Conservation (phyloP, 1,139 yeast genomes). For the Kodamaea alishanica region DNA sequence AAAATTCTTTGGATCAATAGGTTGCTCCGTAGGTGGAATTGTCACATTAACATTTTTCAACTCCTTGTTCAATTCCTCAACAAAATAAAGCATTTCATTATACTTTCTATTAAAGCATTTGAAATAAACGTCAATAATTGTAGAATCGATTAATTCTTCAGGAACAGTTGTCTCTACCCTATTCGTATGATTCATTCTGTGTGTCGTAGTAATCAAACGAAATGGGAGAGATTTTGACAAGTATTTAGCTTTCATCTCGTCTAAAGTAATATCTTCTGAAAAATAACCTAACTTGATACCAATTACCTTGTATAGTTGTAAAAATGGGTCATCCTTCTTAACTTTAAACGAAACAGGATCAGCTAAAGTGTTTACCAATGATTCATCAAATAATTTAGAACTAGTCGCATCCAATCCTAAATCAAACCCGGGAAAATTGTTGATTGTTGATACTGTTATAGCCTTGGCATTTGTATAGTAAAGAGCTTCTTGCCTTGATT, state of each 20-base stretch:
- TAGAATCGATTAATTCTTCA: constrained; percentile 25
- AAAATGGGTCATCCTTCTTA: constrained; percentile 54
- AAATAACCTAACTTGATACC: constrained; percentile 42
- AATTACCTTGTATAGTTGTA: constrained; percentile 48
- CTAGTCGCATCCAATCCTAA: constrained; percentile 59
- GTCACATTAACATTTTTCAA: constrained; percentile 20
- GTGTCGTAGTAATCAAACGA: constrained; percentile 62
- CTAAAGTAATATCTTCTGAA: constrained; percentile 9
- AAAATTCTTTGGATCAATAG: constrained; percentile 22
- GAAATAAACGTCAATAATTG: constrained; percentile 39
- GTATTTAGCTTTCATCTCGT: constrained; percentile 13
- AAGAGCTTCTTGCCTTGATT: constrained; percentile 75
- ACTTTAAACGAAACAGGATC: constrained; percentile 53
- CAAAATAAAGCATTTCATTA: constrained; percentile 47
- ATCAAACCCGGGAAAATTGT: constrained; percentile 71
- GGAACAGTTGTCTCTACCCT: constrained; percentile 58
- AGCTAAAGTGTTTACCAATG: constrained; percentile 43
- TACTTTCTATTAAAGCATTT: constrained; percentile 38
- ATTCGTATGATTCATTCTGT: constrained; percentile 70
- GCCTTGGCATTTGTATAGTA: constrained; percentile 62
- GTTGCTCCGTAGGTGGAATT: constrained; percentile 1
- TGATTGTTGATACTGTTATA: constrained; percentile 50
- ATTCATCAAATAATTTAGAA: constrained; percentile 44
- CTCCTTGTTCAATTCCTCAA: constrained; percentile 42
- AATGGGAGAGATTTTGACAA: constrained; percentile 34